Evolutionary conservation across 257 asterid genomes (phyloP).

Genomic region (Solanum ahanhuiri): DNA sequence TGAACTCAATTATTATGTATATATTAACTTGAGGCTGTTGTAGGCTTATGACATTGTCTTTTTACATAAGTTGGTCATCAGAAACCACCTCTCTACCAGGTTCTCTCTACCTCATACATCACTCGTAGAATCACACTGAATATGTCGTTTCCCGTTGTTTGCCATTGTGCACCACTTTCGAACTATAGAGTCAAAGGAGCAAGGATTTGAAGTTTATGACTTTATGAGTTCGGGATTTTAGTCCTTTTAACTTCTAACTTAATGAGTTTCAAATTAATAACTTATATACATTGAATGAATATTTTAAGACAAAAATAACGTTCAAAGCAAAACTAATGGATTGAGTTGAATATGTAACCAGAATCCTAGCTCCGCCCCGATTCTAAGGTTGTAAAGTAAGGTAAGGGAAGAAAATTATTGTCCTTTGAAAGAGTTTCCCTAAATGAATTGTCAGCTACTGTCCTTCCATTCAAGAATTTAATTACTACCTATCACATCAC

Average conservation of each 20-base stretch:
- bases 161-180: not conserved
- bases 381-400: not conserved
- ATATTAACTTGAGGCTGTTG: not conserved
- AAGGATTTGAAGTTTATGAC: not conserved
- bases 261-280: not conserved
- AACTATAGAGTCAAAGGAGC: no score
- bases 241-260: not conserved
- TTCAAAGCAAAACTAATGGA: not conserved
- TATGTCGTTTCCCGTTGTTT: no score
- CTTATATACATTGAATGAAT: not conserved
- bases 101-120: no score
- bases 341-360: not conserved
- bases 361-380: not conserved
- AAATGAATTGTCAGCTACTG: not conserved
- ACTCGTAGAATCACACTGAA: no score
- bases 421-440: not conserved
- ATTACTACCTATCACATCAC: slow-evolving; percentile 10
- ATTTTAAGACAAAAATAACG: not conserved
- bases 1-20: not conserved
- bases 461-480: slow-evolving; percentile 1
- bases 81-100: not conserved
- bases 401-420: not conserved
- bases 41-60: not conserved
- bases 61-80: not conserved
- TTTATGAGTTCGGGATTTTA: not conserved